These are phyloP conservation scores for Mortierella antarctica DNA, from an alignment of 192 early-diverging fungal genomes.

Conservation along the genomic window DNA sequence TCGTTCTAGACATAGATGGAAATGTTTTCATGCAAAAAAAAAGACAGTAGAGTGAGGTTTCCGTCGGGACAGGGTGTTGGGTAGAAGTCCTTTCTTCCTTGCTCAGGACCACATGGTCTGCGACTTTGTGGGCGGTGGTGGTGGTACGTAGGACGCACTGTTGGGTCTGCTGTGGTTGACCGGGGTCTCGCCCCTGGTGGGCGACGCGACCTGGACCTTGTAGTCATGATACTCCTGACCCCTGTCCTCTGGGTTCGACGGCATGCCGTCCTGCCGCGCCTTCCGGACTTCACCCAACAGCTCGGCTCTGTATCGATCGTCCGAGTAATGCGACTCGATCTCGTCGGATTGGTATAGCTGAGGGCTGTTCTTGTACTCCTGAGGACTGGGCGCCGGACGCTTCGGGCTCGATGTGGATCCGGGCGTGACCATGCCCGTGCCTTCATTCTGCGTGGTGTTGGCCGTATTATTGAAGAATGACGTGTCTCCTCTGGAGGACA, in stretches of 20 bases:
- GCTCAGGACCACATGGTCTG: slow-evolving; percentile 25
- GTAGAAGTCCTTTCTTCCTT: neutral
- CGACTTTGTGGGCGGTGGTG: slow-evolving; percentile 9
- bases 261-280: neutral
- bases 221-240: slow-evolving; percentile 21
- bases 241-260: neutral
- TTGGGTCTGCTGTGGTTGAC: neutral
- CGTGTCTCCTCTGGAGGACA: neutral
- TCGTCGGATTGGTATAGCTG: slow-evolving; percentile 6
- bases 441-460: neutral
- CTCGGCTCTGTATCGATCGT: slow-evolving; percentile 35
- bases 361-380: neutral
- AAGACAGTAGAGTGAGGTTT: neutral
- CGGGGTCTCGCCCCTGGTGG: neutral
- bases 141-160: slow-evolving; percentile 10
- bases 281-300: slow-evolving; percentile 33
- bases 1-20: no score
- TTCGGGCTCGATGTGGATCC: neutral
- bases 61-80: neutral
- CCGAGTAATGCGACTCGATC: slow-evolving; percentile 32
- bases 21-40: neutral
- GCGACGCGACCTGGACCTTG: slow-evolving; percentile 27
- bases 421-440: slow-evolving; percentile 44
- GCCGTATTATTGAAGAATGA: neutral
- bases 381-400: slow-evolving; percentile 21